These are phyloP conservation scores for Cryoendolithus antarcticus DNA, from an alignment of 2,329 filamentous ascomycete species.

Conservation along the genomic window DNA sequence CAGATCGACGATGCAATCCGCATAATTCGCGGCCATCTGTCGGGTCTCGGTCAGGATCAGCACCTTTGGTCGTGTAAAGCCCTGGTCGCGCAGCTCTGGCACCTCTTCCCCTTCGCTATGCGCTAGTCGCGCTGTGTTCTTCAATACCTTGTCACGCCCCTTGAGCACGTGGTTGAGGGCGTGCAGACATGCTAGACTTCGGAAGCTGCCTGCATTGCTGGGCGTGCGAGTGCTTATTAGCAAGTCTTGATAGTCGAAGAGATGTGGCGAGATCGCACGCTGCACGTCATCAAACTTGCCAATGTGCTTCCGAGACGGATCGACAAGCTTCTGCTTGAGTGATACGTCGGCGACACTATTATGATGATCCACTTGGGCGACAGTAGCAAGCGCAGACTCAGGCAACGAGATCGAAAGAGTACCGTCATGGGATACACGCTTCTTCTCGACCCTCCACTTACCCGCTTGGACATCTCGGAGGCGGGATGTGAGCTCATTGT, in stretches of 20 bases:
- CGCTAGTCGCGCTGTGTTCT: constrained; percentile 73
- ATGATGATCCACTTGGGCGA: constrained; percentile 6
- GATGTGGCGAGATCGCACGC: constrained; percentile 52
- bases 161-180: constrained; percentile 87
- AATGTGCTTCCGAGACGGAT: constrained; percentile 41
- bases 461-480: constrained; percentile 35
- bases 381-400: constrained; percentile 2
- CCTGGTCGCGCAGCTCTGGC: constrained; percentile 76
- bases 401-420: constrained; percentile 12
- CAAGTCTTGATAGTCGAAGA: constrained; percentile 76
- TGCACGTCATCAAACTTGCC: constrained; percentile 49
- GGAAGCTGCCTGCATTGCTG: constrained; percentile 54
- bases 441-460: constrained; percentile 32
- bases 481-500: constrained; percentile 43
- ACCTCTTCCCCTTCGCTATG: constrained; percentile 50
- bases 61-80: constrained; percentile 88
- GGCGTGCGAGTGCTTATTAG: constrained; percentile 62
- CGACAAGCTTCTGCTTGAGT: constrained; percentile 58
- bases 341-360: constrained; percentile 31
- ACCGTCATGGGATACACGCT: constrained; percentile 5
- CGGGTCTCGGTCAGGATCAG: constrained; percentile 82
- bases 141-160: constrained; percentile 80
- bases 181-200: constrained; percentile 66
- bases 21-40: constrained; percentile 66
- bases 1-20: constrained; percentile 64